phyloP scores from a whole-genome alignment of 140 eudicot genomes.

The Stevia rebaudiana region DNA sequence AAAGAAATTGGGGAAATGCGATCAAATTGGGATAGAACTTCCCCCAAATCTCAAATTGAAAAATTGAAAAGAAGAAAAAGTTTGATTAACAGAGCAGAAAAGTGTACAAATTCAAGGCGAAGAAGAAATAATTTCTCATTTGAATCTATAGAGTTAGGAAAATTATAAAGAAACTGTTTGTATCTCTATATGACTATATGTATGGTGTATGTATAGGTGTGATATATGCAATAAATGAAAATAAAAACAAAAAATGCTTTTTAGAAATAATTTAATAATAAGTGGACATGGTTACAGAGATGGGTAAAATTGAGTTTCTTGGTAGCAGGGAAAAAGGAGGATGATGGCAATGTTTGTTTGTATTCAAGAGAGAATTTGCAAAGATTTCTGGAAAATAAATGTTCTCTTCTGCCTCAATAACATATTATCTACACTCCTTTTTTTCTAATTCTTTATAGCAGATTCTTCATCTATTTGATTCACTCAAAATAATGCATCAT shows the following conservation, averaged over 20 bases:
- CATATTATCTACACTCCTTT: background rate
- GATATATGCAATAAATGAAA: constrained; percentile 20
- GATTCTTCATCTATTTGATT: too few relatives aligned
- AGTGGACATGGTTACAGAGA: constrained; percentile 30
- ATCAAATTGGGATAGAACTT: background rate
- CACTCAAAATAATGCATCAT: too few relatives aligned
- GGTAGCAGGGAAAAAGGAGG: constrained; percentile 13
- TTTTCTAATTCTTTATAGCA: background rate
- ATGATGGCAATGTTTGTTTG: constrained; percentile 37
- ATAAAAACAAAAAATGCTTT: constrained; percentile 38
- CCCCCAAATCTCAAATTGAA: constrained; percentile 20
- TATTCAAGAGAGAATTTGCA: constrained; percentile 32
- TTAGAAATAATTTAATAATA: constrained; percentile 27
- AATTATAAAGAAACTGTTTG: constrained; percentile 8
- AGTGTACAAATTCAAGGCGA: background rate
- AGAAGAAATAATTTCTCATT: constrained; percentile 4
- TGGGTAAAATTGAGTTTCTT: constrained; percentile 31
- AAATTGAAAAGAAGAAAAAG: background rate
- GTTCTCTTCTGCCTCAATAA: constrained; percentile 9
- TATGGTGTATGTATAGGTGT: background rate
- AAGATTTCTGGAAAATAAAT: constrained; percentile 33
- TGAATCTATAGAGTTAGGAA: constrained; percentile 7
- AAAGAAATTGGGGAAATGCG: constrained; percentile 6
- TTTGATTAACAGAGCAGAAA: background rate
- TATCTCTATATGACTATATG: constrained; percentile 10